A percentile compares a stretch with the other conserved stretches of the same genome.
These are phyloP conservation scores for Wallacemonas collosoma DNA, from an alignment of 208 protist genomes.

Conservation along the genomic window DNA sequence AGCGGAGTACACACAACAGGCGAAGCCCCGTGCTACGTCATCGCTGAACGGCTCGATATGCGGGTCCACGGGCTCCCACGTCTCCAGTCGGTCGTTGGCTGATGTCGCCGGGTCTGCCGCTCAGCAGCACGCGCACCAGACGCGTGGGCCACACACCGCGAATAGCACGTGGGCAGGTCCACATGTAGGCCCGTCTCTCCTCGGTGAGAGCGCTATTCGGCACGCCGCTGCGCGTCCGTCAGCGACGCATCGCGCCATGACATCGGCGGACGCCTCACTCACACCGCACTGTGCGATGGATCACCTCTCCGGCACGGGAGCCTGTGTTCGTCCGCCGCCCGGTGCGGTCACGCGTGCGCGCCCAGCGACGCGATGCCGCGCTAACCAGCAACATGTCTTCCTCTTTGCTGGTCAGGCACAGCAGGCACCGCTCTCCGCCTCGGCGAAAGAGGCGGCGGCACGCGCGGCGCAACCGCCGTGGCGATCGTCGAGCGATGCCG, in stretches of 20 bases:
- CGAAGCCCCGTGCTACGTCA: no score
- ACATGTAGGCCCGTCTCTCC: no score
- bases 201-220: no score
- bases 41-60: neutral
- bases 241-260: neutral
- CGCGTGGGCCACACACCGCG: no score
- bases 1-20: no score
- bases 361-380: conserved; percentile 18
- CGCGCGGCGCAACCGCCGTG: conserved; percentile 9
- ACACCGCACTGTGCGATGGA: conserved; percentile 16
- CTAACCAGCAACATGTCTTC: conserved; percentile 29
- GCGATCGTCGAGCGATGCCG: neutral
- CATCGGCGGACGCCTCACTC: neutral
- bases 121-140: conserved; percentile 17
- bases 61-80: neutral
- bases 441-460: neutral
- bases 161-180: no score
- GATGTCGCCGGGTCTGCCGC: conserved; percentile 22
- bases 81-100: neutral
- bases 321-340: conserved; percentile 19
- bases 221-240: no score
- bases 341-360: conserved; percentile 23
- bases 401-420: conserved; percentile 16
- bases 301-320: conserved; percentile 32
- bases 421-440: neutral